A percentile compares a stretch with the other conserved stretches of the same genome.
Conservation (phyloP, 2,329 filamentous ascomycete genomes). For the Colletotrichum spaethianum region DNA sequence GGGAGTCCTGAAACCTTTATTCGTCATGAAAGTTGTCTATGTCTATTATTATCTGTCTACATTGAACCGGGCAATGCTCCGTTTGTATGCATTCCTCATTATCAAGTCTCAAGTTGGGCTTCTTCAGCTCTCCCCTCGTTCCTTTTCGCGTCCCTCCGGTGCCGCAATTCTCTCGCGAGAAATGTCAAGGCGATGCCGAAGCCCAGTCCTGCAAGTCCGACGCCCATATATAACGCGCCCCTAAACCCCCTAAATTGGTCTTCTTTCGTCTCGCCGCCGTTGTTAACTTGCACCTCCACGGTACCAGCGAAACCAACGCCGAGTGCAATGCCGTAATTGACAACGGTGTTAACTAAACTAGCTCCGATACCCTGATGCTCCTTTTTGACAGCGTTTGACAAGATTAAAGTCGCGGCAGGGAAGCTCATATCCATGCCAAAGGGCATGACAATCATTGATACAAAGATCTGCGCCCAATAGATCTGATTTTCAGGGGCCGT, state of each 20-base stretch:
- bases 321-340: conserved; percentile 79
- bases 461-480: conserved; percentile 77
- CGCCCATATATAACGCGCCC: conserved; percentile 58
- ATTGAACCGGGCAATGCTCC: background rate
- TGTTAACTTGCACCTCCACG: conserved; percentile 63
- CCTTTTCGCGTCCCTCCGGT: background rate
- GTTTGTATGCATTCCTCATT: background rate
- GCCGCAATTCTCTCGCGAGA: conserved; percentile 36
- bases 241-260: conserved; percentile 53
- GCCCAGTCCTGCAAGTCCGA: conserved; percentile 50
- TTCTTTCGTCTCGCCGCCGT: conserved; percentile 38
- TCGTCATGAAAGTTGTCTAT: background rate
- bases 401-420: conserved; percentile 72
- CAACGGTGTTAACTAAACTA: conserved; percentile 73
- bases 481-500: conserved; percentile 67
- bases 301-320: conserved; percentile 77
- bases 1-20: background rate
- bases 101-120: background rate
- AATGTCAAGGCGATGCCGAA: conserved; percentile 27
- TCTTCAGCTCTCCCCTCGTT: conserved; percentile 23
- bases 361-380: conserved; percentile 63
- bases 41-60: background rate
- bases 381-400: conserved; percentile 66
- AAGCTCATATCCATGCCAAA: conserved; percentile 79
- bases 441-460: conserved; percentile 69